Base-by-base conservation (phyloP, 192 early-diverging fungal genomes). In the Spinellus fusiger region DNA sequence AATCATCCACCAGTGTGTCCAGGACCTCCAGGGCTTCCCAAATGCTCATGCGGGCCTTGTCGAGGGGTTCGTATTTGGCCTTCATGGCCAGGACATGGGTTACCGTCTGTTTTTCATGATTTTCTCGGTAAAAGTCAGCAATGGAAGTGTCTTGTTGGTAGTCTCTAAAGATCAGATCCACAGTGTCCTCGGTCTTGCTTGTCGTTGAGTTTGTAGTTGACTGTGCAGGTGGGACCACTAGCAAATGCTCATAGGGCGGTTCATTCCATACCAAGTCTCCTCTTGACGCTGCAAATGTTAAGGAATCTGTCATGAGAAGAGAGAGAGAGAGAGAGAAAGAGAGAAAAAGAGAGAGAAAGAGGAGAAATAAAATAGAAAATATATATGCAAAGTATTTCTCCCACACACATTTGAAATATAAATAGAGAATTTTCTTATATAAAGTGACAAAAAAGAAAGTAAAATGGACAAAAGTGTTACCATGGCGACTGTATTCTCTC, bases 21-120 rank as follows among this genome's bases (percentile, higher is more conserved):
- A 82, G 57, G 5, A 70, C 26, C 46, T 80, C 68, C 55, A 82
- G 27, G 0, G 64, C 80, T 54, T 74, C 55, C 80, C 80, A 82
- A 16, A 82, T 68, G 23, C 78, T 57, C 64, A 78, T 70, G 20
- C 48, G 16, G 6, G 49, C 44, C 34, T 62, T 37, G 10, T 73
- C 62, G 4, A 69, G 27, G 4, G 38, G 9, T 0, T 33, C 29
- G 44, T 69, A 77, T 4, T 67, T 37, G 23, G 31, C 25, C 32
- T 69, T 73, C 31, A 61, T 47, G 1, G 32, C 53, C 16, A 69
- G 27, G 1, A 77, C 75, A 54, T 59, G 61, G 0, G 50, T 22
- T 15, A 77, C 33, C 10, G 75, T 70, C 56, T 77, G 75, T 9
- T 73, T 73, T 29, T 59, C 63, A 51, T 77, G 75, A 33, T 77